Evolutionary conservation across 768 basidiomycete species (phyloP).

Genomic region (Leccinum barrowsii): DNA sequence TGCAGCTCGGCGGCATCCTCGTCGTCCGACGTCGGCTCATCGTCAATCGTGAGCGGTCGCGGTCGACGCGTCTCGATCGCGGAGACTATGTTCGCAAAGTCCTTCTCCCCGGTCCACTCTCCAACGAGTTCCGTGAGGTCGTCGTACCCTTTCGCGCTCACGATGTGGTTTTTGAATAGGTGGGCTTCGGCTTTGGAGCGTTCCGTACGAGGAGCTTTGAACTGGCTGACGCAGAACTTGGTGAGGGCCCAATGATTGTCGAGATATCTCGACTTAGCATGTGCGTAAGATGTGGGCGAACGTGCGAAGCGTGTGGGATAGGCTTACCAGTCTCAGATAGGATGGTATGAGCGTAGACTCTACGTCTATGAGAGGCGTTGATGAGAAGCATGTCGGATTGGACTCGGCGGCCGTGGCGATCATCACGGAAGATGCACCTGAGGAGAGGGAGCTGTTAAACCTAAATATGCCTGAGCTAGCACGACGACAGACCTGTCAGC

Average conservation of each 20-base stretch:
- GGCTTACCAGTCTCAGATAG: conserved; percentile 67
- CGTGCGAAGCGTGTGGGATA: neutral
- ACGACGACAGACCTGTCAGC: conserved; percentile 58
- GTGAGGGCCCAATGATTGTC: conserved; percentile 80
- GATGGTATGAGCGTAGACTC: conserved; percentile 66
- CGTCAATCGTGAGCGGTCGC: conserved; percentile 18
- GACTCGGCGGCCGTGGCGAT: conserved; percentile 92
- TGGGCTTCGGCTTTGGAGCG: conserved; percentile 60
- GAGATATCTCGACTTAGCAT: conserved; percentile 62
- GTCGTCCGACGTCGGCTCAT: neutral
- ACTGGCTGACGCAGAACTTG: conserved; percentile 83
- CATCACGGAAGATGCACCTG: conserved; percentile 90
- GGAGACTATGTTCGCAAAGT: conserved; percentile 52
- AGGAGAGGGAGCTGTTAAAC: neutral
- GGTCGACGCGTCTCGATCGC: conserved; percentile 37
- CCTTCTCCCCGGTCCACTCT: conserved; percentile 57
- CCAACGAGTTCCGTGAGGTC: conserved; percentile 50
- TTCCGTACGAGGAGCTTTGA: conserved; percentile 61
- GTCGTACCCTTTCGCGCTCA: conserved; percentile 60
- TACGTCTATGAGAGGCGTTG: conserved; percentile 62
- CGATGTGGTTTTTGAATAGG: conserved; percentile 48
- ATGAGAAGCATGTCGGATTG: conserved; percentile 86
- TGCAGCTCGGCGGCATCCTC: neutral
- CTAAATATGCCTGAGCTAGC: neutral
- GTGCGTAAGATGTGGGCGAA: conserved; percentile 1